Evolutionary conservation across 2,329 filamentous ascomycete species (phyloP).

Genomic region (Bipolaris oryzae): DNA sequence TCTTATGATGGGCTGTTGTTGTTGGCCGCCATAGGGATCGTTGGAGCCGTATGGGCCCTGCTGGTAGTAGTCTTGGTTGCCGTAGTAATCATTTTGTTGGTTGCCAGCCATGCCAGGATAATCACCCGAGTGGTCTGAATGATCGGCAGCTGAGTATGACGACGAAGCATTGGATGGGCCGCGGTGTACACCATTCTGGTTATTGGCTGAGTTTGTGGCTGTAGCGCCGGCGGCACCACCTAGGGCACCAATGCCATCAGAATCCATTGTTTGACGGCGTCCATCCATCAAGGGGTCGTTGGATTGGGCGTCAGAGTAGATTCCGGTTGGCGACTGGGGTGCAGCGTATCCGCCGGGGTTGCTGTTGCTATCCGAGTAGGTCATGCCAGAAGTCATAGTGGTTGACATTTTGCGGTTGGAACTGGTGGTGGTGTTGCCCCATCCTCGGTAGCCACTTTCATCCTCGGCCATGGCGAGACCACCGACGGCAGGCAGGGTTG

Average conservation of each 20-base stretch:
- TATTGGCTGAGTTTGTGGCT: conserved; percentile 67
- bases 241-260: conserved; percentile 82
- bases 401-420: conserved; percentile 80
- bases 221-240: conserved; percentile 54
- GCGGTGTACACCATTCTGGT: conserved; percentile 73
- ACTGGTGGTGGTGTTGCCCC: conserved; percentile 82
- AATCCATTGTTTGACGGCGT: conserved; percentile 63
- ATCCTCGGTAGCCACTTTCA: conserved; percentile 85
- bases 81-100: conserved; percentile 59
- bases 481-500: conserved; percentile 69
- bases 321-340: conserved; percentile 67
- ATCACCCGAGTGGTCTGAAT: conserved; percentile 69
- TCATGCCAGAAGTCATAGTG: conserved; percentile 78
- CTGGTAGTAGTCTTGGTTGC: conserved; percentile 62
- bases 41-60: conserved; percentile 62
- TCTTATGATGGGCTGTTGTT: conserved; percentile 78
- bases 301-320: conserved; percentile 71
- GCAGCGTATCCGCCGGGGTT: conserved; percentile 59
- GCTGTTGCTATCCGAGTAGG: conserved; percentile 72
- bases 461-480: conserved; percentile 72
- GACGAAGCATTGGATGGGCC: conserved; percentile 96
- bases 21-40: conserved; percentile 58
- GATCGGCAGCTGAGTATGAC: conserved; percentile 82
- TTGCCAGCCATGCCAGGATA: conserved; percentile 54
- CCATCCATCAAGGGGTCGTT: conserved; percentile 67